Evolutionary conservation across 1,284 basidiomycete genomes (phyloP).

Genomic region (Apiotrichum laibachii): DNA sequence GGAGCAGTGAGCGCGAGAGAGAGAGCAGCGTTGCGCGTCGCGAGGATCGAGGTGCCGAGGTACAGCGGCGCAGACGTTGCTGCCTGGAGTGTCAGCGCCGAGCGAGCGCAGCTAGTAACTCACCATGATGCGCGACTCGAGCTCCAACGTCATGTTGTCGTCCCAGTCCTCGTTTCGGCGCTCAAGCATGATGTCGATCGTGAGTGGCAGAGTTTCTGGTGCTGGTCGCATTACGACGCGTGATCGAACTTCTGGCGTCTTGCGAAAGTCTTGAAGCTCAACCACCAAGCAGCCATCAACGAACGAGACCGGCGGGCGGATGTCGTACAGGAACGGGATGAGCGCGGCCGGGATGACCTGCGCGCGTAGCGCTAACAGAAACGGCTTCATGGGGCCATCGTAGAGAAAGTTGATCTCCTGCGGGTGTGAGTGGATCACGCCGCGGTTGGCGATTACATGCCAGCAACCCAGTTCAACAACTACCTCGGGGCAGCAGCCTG

Average conservation of each 20-base stretch:
- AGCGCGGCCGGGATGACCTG: slow-evolving; percentile 50
- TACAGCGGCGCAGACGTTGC: slow-evolving; percentile 51
- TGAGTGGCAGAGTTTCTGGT: slow-evolving; percentile 46
- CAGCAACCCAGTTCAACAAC: too few species aligned
- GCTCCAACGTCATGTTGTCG: slow-evolving; percentile 45
- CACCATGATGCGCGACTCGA: slow-evolving; percentile 51
- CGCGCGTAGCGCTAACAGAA: slow-evolving; percentile 50
- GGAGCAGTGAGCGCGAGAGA: slow-evolving; percentile 46
- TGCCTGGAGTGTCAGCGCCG: slow-evolving; percentile 33
- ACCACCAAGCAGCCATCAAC: slow-evolving; percentile 53
- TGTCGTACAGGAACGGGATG: slow-evolving; percentile 49
- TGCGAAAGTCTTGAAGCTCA: slow-evolving; percentile 50
- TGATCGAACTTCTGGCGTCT: slow-evolving; percentile 33
- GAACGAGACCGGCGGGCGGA: slow-evolving; percentile 45
- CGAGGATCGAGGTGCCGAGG: slow-evolving; percentile 49
- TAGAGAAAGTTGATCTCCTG: slow-evolving; percentile 47
- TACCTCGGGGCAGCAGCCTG: too few species aligned
- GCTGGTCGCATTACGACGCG: slow-evolving; percentile 51
- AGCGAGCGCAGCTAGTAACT: slow-evolving; percentile 18
- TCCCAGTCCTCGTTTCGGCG: slow-evolving; percentile 44
- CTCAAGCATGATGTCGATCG: slow-evolving; percentile 48
- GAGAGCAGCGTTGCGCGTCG: slow-evolving; percentile 48
- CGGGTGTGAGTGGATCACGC: background rate
- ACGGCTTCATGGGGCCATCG: slow-evolving; percentile 51
- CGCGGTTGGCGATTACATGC: too few species aligned